Evolutionary conservation across 148 eudicot genomes (phyloP), one percentile per base, ranked within the genome.

Genomic region (Rhododendron griersonianum): DNA sequence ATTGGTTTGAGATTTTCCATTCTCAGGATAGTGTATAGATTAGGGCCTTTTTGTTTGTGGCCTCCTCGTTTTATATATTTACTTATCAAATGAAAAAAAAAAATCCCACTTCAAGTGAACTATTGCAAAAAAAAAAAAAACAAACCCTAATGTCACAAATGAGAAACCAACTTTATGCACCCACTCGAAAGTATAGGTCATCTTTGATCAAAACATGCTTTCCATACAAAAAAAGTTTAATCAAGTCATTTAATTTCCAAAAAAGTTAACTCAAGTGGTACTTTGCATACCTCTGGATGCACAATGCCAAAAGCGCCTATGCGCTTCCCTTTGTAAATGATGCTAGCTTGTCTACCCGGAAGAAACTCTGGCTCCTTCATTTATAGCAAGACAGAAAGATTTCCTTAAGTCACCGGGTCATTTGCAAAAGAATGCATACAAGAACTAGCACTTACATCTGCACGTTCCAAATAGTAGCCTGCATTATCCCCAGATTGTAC

Each of bases 221-320:
- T 78, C n/a, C 81, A 45, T 41, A 21, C n/a, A 25, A 59, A 21
- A 59, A 21, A 59, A 59, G 65, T 59, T 59, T 7, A 21, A 59
- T 59, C 25, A 7, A 59, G 65, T 59, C 25, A 59, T 21, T 59
- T 59, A 59, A 59, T 59, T 59, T 59, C 65, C 65, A 59, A 19
- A 19, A 21, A 59, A 21, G 65, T 59, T 21, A 59, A 59, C n/a
- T 19, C 59, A 71, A 77, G 33, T 15, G 25, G 77, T n/a, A 25
- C 37, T 41, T 41, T 28, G 71, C 53, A 85, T 91, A 97, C 99
- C 99, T 95, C 93, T 30, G 98, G 98, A 82, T 97, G 98, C 83
- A 97, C 98, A 39, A 97, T 94, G 86, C 99, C 99, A 84, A 97
- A 97, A 81, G 88, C 89, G 61, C 99, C 99, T 28, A 97, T 92